Conservation (phyloP, 2,329 filamentous ascomycete genomes). For the Amauroascus niger region DNA sequence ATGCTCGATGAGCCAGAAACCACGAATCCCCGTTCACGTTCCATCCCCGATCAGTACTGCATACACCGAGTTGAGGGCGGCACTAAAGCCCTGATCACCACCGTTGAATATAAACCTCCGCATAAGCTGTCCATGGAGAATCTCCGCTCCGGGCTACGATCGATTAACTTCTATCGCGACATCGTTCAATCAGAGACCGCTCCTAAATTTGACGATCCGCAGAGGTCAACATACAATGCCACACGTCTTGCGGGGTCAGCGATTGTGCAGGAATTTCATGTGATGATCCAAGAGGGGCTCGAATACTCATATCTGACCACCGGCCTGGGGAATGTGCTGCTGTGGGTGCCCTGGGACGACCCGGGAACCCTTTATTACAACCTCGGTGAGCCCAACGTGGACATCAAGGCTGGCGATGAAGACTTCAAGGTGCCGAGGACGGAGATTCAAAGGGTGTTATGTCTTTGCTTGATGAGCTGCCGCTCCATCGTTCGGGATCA, state of each 20-base stretch:
- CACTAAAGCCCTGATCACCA: background rate
- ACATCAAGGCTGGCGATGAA: background rate
- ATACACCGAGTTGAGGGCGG: constrained; percentile 16
- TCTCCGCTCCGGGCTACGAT: constrained; percentile 15
- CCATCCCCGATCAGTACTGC: constrained; percentile 21
- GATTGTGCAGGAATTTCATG: constrained; percentile 24
- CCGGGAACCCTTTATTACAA: background rate
- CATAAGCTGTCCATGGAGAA: constrained; percentile 18
- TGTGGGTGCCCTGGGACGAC: constrained; percentile 15
- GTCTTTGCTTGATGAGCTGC: constrained; percentile 22
- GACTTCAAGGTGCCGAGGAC: constrained; percentile 13
- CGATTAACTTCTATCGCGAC: constrained; percentile 17
- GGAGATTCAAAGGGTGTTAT: constrained; percentile 19
- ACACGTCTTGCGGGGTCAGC: constrained; percentile 18
- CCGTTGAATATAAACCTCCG: constrained; percentile 21
- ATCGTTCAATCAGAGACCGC: constrained; percentile 13
- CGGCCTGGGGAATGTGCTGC: constrained; percentile 18
- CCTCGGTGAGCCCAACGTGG: background rate
- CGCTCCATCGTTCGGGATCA: constrained; percentile 17
- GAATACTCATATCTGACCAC: constrained; percentile 24
- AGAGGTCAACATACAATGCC: constrained; percentile 23
- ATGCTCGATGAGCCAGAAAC: constrained; percentile 6
- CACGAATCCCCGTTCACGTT: background rate
- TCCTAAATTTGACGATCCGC: constrained; percentile 10
- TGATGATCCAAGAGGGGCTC: constrained; percentile 25